phyloP scores from a whole-genome alignment of 495 filamentous ascomycete genomes.

The Penicillium riverlandense region DNA sequence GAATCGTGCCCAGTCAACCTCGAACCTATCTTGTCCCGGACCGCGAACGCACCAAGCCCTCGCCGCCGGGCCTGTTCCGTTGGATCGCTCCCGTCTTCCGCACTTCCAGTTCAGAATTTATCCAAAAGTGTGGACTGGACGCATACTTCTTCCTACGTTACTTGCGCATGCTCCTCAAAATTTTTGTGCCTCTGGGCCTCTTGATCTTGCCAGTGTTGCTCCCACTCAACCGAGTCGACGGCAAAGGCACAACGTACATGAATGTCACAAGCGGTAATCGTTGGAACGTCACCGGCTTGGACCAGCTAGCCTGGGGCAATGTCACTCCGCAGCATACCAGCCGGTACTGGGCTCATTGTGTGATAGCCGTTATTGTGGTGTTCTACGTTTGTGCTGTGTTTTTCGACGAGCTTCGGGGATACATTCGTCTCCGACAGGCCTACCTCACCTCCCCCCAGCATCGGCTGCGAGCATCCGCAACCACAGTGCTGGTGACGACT shows the following conservation, averaged over 20 bases:
- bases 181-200: slow-evolving; percentile 75
- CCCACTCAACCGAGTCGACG: slow-evolving; percentile 71
- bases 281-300: slow-evolving; percentile 60
- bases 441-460: slow-evolving; percentile 95
- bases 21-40: slow-evolving; percentile 89
- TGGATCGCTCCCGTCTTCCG: slow-evolving; percentile 67
- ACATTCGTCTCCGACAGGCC: slow-evolving; percentile 88
- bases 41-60: slow-evolving; percentile 68
- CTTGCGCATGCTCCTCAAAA: slow-evolving; percentile 84
- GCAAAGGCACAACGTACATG: slow-evolving; percentile 50
- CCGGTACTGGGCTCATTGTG: slow-evolving; percentile 84
- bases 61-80: slow-evolving; percentile 60
- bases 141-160: slow-evolving; percentile 98
- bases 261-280: slow-evolving; percentile 30
- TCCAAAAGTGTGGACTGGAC: slow-evolving; percentile 91
- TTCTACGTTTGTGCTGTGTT: slow-evolving; percentile 82
- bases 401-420: slow-evolving; percentile 81
- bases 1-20: slow-evolving; percentile 51
- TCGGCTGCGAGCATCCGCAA: slow-evolving; percentile 88
- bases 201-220: slow-evolving; percentile 80
- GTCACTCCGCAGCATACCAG: slow-evolving; percentile 59
- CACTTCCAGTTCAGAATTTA: slow-evolving; percentile 78
- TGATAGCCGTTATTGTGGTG: slow-evolving; percentile 74
- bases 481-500: slow-evolving; percentile 83
- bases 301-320: slow-evolving; percentile 87